Percentiles rank a stretch among this genome's conserved stretches.
These are phyloP conservation scores for Glarea lozoyensis DNA, from an alignment of 495 filamentous ascomycete species.

Conservation along the genomic window DNA sequence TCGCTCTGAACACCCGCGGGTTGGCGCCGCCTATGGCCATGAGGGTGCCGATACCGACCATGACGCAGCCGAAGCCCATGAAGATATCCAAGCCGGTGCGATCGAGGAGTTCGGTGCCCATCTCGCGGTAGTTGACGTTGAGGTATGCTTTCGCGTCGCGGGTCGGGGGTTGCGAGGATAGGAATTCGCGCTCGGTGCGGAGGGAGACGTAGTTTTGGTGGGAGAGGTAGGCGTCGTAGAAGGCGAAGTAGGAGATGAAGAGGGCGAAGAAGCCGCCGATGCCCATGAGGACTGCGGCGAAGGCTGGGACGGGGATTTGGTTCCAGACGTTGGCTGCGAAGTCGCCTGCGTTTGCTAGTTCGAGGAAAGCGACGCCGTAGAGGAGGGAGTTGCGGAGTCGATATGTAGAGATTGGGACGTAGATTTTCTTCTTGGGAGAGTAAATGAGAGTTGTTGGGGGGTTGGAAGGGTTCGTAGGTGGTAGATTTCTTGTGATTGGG, in stretches of 20 bases:
- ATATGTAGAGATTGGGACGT: conserved; percentile 15
- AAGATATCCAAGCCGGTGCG: conserved; percentile 38
- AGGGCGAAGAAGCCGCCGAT: conserved; percentile 38
- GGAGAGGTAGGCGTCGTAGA: conserved; percentile 32
- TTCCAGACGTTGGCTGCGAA: conserved; percentile 50
- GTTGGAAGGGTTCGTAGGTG: too few species aligned
- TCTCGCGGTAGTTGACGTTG: conserved; percentile 31
- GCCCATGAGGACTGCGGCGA: conserved; percentile 38
- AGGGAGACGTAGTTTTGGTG: conserved; percentile 35
- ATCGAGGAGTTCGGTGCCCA: conserved; percentile 38
- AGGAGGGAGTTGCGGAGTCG: conserved; percentile 40
- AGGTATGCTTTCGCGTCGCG: conserved; percentile 17
- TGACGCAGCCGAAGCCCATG: conserved; percentile 34
- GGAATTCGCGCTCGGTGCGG: conserved; percentile 26
- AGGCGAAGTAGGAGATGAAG: conserved; percentile 33
- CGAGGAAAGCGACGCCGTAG: conserved; percentile 37
- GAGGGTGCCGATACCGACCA: conserved; percentile 39
- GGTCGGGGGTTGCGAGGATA: conserved; percentile 21
- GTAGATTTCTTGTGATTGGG: too few species aligned
- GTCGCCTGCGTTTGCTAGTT: conserved; percentile 43
- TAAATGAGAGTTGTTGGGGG: too few species aligned
- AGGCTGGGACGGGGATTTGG: conserved; percentile 33
- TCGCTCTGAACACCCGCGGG: conserved; percentile 28
- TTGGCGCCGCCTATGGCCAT: conserved; percentile 42
- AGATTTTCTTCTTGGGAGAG: too few species aligned